phyloP scores from a whole-genome alignment of 2,329 filamentous ascomycete genomes.

The Trichoderma breve region DNA sequence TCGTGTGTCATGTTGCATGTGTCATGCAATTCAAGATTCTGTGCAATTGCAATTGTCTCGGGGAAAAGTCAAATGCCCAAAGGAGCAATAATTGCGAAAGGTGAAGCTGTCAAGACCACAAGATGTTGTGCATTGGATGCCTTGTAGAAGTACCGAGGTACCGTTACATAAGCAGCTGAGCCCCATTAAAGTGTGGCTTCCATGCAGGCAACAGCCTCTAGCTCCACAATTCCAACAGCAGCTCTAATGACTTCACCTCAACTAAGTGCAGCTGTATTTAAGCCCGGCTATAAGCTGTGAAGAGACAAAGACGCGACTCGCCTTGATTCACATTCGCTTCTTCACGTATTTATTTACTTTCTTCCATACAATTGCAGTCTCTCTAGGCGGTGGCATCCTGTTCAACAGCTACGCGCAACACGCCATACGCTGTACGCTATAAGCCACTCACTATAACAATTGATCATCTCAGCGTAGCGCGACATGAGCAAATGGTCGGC shows the following conservation, averaged over 20 bases:
- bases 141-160: not conserved
- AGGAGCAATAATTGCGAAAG: not conserved
- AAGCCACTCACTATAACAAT: not conserved
- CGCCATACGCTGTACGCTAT: not conserved
- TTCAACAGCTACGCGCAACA: not conserved
- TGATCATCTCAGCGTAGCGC: not conserved
- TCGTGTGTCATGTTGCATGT: not conserved
- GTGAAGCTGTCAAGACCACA: not conserved
- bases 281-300: not conserved
- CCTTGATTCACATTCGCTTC: not conserved
- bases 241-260: not conserved
- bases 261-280: not conserved
- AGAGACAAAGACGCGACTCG: not conserved
- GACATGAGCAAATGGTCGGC: constrained; percentile 18
- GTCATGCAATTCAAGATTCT: not conserved
- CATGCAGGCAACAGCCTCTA: constrained; percentile 6
- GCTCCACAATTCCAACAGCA: not conserved
- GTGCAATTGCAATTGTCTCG: not conserved
- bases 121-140: not conserved
- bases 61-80: not conserved
- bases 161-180: constrained; percentile 1
- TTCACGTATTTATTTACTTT: not conserved
- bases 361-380: not conserved
- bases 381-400: not conserved
- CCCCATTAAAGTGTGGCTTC: not conserved